Evolutionary conservation across 2,329 filamentous ascomycete species (phyloP).

Genomic region (Coniochaeta prunicola): DNA sequence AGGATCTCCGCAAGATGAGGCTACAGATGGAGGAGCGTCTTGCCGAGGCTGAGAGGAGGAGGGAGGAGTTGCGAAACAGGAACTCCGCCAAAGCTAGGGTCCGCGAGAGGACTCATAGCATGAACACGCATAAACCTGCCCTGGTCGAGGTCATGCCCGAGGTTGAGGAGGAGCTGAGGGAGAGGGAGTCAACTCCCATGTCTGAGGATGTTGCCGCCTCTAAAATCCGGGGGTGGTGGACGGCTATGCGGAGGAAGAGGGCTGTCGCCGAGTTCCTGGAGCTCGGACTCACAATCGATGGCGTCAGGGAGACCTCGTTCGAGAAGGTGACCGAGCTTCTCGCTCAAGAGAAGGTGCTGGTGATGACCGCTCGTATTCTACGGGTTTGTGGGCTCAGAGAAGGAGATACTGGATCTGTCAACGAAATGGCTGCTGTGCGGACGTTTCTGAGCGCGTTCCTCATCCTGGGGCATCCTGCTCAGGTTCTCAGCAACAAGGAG

Average conservation of each 20-base stretch:
- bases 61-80: constrained; percentile 55
- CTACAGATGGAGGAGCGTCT: constrained; percentile 74
- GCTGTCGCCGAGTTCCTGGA: constrained; percentile 59
- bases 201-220: constrained; percentile 55
- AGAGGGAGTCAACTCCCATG: constrained; percentile 37
- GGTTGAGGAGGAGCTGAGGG: constrained; percentile 37
- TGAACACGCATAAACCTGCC: constrained; percentile 39
- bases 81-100: constrained; percentile 34
- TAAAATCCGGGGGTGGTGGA: constrained; percentile 66
- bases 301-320: constrained; percentile 63
- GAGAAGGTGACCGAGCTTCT: constrained; percentile 66
- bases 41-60: constrained; percentile 67
- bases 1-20: constrained; percentile 61
- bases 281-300: constrained; percentile 62
- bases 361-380: constrained; percentile 59
- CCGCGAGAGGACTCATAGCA: constrained; percentile 46
- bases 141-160: constrained; percentile 37
- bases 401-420: constrained; percentile 52
- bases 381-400: constrained; percentile 64
- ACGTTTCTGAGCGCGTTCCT: constrained; percentile 76
- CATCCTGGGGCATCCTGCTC: constrained; percentile 70
- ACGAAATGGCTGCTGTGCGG: constrained; percentile 62
- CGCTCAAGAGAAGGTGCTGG: constrained; percentile 57
- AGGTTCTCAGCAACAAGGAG: constrained; percentile 70
- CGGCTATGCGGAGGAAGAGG: constrained; percentile 46